Conservation (phyloP, 192 early-diverging fungal genomes). For the Backusella sp. region DNA sequence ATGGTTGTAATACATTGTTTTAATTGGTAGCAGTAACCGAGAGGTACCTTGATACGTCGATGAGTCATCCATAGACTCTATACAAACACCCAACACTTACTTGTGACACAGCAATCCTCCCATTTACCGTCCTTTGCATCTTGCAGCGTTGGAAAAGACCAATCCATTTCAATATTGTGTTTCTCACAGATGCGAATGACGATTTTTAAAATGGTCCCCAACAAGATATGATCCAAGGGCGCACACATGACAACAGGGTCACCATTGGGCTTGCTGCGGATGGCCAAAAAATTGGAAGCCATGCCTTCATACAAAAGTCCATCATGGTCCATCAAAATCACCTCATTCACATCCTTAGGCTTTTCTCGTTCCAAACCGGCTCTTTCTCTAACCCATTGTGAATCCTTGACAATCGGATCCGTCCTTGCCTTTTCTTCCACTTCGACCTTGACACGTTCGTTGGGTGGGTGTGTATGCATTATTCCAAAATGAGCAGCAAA, state of each 20-base stretch:
- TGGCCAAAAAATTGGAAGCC: conserved; percentile 66
- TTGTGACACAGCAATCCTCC: conserved; percentile 67
- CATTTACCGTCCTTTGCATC: conserved; percentile 43
- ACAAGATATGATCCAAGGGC: conserved; percentile 53
- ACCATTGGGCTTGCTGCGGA: conserved; percentile 29
- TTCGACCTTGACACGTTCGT: conserved; percentile 37
- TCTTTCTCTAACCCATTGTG: conserved; percentile 71
- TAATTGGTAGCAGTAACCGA: conserved; percentile 52
- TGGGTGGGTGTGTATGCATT: conserved; percentile 20
- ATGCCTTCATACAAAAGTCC: conserved; percentile 68
- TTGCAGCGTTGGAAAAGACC: conserved; percentile 51
- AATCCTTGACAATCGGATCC: conserved; percentile 62
- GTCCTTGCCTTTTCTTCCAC: conserved; percentile 54
- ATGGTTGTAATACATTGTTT: conserved; percentile 42
- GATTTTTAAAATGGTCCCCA: conserved; percentile 65
- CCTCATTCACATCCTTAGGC: conserved; percentile 54
- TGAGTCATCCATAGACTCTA: neutral
- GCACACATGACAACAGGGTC: conserved; percentile 47
- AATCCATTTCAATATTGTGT: conserved; percentile 50
- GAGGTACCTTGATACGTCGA: conserved; percentile 45
- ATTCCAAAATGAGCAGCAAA: conserved; percentile 37
- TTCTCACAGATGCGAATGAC: conserved; percentile 55
- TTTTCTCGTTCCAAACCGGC: conserved; percentile 36
- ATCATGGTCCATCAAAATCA: conserved; percentile 54
- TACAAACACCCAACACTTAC: conserved; percentile 37